These are phyloP conservation scores for Voacanga thouarsii DNA, from an alignment of 257 asterid genomes.

Conservation along the genomic window DNA sequence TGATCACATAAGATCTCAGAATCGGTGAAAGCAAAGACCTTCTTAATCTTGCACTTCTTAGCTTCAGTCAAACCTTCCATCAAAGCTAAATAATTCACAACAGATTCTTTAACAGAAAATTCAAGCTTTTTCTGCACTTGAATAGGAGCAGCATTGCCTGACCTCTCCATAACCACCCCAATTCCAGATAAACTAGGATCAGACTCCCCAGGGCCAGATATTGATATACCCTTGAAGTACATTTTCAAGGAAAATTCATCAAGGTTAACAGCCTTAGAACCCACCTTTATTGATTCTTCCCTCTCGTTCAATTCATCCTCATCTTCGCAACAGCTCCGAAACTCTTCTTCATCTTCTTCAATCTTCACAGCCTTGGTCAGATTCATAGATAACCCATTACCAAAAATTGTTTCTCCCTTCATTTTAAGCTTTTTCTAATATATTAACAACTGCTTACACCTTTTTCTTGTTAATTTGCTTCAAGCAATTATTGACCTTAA, in stretches of 20 bases:
- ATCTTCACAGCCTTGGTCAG: constrained; percentile 21
- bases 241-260: constrained; percentile 53
- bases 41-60: constrained; percentile 39
- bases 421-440: constrained; percentile 19
- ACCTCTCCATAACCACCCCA: constrained; percentile 78
- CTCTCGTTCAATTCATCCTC: constrained; percentile 38
- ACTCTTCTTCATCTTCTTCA: constrained; percentile 90
- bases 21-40: constrained; percentile 66
- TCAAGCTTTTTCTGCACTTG: constrained; percentile 90
- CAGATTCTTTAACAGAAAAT: constrained; percentile 66
- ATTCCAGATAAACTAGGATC: constrained; percentile 75
- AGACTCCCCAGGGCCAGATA: constrained; percentile 59
- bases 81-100: constrained; percentile 88
- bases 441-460: constrained; percentile 15
- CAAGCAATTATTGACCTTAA: constrained; percentile 2
- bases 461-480: not conserved
- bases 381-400: constrained; percentile 7
- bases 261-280: constrained; percentile 30
- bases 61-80: constrained; percentile 85
- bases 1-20: constrained; percentile 61
- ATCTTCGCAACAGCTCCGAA: constrained; percentile 85
- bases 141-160: constrained; percentile 31
- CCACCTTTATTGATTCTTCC: constrained; percentile 18
- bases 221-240: constrained; percentile 82
- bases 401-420: constrained; percentile 32